Conservation (phyloP, 2,329 filamentous ascomycete genomes). For the Neonectria faginata region DNA sequence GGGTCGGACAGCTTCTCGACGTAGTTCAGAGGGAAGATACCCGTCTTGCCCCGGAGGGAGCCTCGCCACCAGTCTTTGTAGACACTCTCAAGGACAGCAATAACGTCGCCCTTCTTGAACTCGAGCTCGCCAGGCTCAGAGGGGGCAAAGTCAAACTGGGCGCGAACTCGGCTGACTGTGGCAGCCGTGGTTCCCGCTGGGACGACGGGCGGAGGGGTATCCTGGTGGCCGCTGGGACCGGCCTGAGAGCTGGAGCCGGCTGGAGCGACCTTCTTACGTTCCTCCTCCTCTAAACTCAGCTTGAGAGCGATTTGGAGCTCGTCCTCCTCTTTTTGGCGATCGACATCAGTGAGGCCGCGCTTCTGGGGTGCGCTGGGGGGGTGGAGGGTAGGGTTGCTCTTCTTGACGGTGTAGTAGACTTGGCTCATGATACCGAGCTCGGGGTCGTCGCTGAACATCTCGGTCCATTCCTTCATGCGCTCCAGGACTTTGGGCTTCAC, state of each 20-base stretch:
- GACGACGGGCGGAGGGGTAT: slow-evolving; percentile 64
- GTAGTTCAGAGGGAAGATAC: slow-evolving; percentile 98
- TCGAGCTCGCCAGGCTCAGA: slow-evolving; percentile 95
- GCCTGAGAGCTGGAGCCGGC: slow-evolving; percentile 48
- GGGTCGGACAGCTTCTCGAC: slow-evolving; percentile 97
- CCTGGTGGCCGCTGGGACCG: slow-evolving; percentile 55
- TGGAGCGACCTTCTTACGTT: slow-evolving; percentile 65
- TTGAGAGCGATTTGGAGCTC: slow-evolving; percentile 96
- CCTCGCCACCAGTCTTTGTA: slow-evolving; percentile 99
- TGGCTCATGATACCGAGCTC: slow-evolving; percentile 98
- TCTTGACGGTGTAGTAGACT: slow-evolving; percentile 88
- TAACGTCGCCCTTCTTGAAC: slow-evolving; percentile 96
- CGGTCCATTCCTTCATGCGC: slow-evolving; percentile 95
- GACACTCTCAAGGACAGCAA: slow-evolving; percentile 95
- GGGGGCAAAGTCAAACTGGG: slow-evolving; percentile 93
- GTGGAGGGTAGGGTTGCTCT: slow-evolving; percentile 86
- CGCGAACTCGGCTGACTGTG: slow-evolving; percentile 93
- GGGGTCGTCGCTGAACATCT: slow-evolving; percentile 90
- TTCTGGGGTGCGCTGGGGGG: slow-evolving; percentile 94
- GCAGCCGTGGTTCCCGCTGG: slow-evolving; percentile 92
- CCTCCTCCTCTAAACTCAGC: slow-evolving; percentile 91
- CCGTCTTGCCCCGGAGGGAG: slow-evolving; percentile 91
- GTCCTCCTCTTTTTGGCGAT: slow-evolving; percentile 95
- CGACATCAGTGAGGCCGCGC: slow-evolving; percentile 87
- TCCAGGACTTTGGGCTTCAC: slow-evolving; percentile 98